A percentile compares a stretch with the other conserved stretches of the same genome.
These are phyloP conservation scores for Colletotrichum tabaci DNA, from an alignment of 2,329 filamentous ascomycete genomes.

Conservation along the genomic window DNA sequence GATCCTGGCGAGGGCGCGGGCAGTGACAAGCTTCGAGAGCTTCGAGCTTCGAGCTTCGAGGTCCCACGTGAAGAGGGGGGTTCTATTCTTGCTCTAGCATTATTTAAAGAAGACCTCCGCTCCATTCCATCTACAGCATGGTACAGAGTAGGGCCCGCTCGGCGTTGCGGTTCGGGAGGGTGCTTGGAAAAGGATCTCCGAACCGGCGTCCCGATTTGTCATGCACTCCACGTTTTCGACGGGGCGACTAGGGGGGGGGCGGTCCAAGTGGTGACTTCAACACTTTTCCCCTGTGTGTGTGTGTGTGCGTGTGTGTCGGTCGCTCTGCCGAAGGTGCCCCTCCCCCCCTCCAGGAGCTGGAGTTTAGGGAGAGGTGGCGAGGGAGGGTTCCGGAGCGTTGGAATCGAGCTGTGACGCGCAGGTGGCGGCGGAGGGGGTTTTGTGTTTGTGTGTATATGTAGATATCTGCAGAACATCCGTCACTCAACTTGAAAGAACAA, in stretches of 20 bases:
- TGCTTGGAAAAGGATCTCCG: conserved; percentile 27
- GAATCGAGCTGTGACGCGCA: conserved; percentile 33
- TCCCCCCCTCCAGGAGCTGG: background rate
- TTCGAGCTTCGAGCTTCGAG: too few species aligned
- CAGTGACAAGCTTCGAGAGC: too few species aligned
- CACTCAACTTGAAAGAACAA: background rate
- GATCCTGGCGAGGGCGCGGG: background rate
- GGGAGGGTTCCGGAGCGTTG: conserved; percentile 23
- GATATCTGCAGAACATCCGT: too few species aligned
- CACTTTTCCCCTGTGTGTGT: conserved; percentile 15
- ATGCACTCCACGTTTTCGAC: conserved; percentile 34
- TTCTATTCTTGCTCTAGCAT: too few species aligned
- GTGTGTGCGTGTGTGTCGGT: background rate
- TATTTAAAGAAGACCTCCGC: too few species aligned
- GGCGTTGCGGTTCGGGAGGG: background rate
- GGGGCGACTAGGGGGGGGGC: background rate
- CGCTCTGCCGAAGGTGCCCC: background rate
- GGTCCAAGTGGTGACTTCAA: conserved; percentile 34
- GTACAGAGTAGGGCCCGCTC: background rate
- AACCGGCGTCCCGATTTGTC: conserved; percentile 35
- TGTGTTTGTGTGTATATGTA: background rate
- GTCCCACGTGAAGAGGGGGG: too few species aligned
- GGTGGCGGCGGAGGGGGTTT: background rate
- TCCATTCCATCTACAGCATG: too few species aligned
- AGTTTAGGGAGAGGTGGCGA: background rate